These are phyloP conservation scores for Talaromyces islandicus DNA, from an alignment of 2,329 filamentous ascomycete genomes.

Conservation along the genomic window DNA sequence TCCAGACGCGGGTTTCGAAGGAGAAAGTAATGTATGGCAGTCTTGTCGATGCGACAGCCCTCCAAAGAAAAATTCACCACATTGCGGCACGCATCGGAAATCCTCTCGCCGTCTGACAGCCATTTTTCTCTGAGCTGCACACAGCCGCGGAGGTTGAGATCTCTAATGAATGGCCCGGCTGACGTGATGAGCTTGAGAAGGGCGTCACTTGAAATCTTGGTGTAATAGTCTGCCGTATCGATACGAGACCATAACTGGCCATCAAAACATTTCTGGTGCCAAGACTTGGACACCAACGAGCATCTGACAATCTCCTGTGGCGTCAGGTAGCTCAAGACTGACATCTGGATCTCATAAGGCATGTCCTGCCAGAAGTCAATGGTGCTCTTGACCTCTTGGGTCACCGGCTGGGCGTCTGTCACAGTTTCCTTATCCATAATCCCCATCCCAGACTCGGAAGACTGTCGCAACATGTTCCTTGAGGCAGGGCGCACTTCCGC, in stretches of 20 bases:
- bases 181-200: conserved; percentile 77
- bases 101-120: conserved; percentile 57
- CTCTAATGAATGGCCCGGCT: conserved; percentile 82
- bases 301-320: conserved; percentile 76
- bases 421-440: conserved; percentile 31
- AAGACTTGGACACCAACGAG: conserved; percentile 71
- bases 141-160: conserved; percentile 86
- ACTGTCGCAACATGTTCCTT: conserved; percentile 26
- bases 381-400: conserved; percentile 22
- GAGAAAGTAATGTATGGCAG: conserved; percentile 70
- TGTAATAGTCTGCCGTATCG: conserved; percentile 81
- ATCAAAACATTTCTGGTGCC: conserved; percentile 82
- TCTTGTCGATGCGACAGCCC: conserved; percentile 78
- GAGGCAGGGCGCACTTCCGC: conserved; percentile 49
- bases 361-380: conserved; percentile 73
- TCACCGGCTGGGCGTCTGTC: conserved; percentile 13
- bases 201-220: conserved; percentile 75
- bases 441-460: conserved; percentile 23
- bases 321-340: conserved; percentile 68
- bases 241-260: conserved; percentile 87
- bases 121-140: conserved; percentile 81
- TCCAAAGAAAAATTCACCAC: conserved; percentile 82
- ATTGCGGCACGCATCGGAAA: conserved; percentile 81
- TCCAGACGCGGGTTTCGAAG: conserved; percentile 71
- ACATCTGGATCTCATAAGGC: conserved; percentile 74